Base-by-base conservation (phyloP, 257 asterid species). In the Nicotiana noctiflora region DNA sequence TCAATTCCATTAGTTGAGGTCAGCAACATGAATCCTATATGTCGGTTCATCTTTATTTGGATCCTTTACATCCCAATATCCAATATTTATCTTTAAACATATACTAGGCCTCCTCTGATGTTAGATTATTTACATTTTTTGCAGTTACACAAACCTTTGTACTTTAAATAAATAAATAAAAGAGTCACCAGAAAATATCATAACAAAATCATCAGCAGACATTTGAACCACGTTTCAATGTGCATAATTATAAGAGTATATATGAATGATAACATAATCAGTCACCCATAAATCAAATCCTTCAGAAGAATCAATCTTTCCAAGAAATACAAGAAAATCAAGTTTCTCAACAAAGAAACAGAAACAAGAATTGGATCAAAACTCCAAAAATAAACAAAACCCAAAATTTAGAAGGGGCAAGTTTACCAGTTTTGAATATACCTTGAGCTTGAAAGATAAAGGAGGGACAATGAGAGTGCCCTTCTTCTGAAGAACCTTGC, bases 391-490 rank as follows among this genome's bases (percentile, higher is more conserved):
- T 67, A 9, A 68, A 61, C 34, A 59, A 13, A 59, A 59, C 14
- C 15, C 15, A 65, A 13, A 65, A 65, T 18, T 32, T 23, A 8
- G 0, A 14, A 40, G 51, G 29, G 51, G 15, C 51, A 65, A 65
- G 51, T 32, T 7, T 65, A 31, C 8, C 14, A 21, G 31, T 21
- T 21, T 60, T 60, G 15, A 15, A 80, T 75, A 74, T 84, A 92
- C 99, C 98, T 96, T 96, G 88, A 91, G 93, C 94, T 96, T 96
- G 89, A 96, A 89, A 63, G 99, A 94, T 84, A 96, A n/a, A n/a
- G 98, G 98, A 25, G 99, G 99, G 63, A 96, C 97, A 88, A 96
- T 94, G 88, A 92, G 92, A 78, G 99, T 96, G 89, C 99, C 98
- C 86, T 93, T 96, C 59, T 96, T 96, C 94, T 96, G 98, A 31